Base-by-base conservation (phyloP, 1,284 basidiomycete genomes). In the Leccinum subspadiceum region DNA sequence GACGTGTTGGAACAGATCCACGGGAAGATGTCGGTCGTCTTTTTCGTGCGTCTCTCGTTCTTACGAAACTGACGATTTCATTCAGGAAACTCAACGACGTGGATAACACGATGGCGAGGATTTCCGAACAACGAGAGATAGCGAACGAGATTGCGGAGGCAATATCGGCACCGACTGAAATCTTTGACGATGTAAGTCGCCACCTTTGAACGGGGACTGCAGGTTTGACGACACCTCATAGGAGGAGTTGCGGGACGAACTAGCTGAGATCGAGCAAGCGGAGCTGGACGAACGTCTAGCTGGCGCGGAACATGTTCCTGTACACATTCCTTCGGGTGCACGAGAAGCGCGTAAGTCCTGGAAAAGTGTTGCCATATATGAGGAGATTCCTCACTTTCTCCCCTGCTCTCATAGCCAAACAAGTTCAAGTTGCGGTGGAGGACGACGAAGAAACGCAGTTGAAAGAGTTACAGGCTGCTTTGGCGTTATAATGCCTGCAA, bases 71-170 rank as follows among this genome's bases (percentile, higher is more conserved):
- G 61, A 64, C 53, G 53, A 59, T 1, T 51, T 39, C 4, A 17
- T 13, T 12, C 65, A 97, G 96, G 75, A 89, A 89, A 65, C 87
- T 97, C 67, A 90, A 93, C 70, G 93, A 92, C 76, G 96, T 99
- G 61, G 97, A 98, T 72, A 79, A 85, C 37, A 94, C 91, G 17
- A 98, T 99, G 94, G 83, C 90, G 65, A 82, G 84, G 60, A 93
- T 99, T 68, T 84, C 90, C 60, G 96, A 97, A 70, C 95, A 98
- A 77, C 91, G 94, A 77, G 93, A 96, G 60, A 81, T 98, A 62
- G 95, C 95, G 59, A 92, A 92, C 75, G 97, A 99, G 79, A 94
- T 99, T 63, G 93, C 93, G 58, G 91, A 95, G n/a, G 87, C 92
- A 59, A 96, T 99, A 71, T 93, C 94, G 46, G 89, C 88, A 72